phyloP scores from a whole-genome alignment of 306 rosid genomes.

The Citrullus mucosospermus region DNA sequence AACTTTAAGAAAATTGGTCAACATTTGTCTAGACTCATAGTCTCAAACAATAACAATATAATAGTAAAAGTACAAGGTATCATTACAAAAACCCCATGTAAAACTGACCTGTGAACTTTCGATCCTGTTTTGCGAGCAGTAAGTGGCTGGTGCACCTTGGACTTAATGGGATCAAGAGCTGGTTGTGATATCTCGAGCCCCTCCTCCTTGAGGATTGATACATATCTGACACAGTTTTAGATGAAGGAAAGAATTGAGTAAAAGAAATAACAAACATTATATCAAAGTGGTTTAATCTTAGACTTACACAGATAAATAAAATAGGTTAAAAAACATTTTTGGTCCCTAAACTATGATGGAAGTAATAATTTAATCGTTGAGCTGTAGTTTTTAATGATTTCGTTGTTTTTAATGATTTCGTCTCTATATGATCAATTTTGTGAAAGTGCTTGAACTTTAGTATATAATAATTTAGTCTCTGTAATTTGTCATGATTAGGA shows the following conservation, averaged over 20 bases:
- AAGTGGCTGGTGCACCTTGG: conserved; percentile 74
- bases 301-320: neutral
- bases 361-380: too few species aligned
- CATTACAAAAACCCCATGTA: neutral
- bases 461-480: too few species aligned
- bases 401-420: too few species aligned
- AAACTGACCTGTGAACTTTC: conserved; percentile 71
- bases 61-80: neutral
- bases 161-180: conserved; percentile 72
- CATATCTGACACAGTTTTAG: conserved; percentile 38
- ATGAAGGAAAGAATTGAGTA: neutral
- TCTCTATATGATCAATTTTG: too few species aligned
- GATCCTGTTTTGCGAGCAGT: conserved; percentile 51
- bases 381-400: too few species aligned
- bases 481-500: too few species aligned
- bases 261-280: neutral
- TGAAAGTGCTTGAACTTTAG: too few species aligned
- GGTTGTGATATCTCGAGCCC: conserved; percentile 98
- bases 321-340: too few species aligned
- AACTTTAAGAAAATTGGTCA: neutral
- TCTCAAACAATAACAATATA: neutral
- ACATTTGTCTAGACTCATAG: neutral
- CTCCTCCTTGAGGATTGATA: conserved; percentile 67
- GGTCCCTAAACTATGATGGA: too few species aligned
- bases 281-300: neutral